Evolutionary conservation across 306 rosid genomes (phyloP), one percentile per base, ranked within the genome.

Genomic region (Lagenaria siceraria): DNA sequence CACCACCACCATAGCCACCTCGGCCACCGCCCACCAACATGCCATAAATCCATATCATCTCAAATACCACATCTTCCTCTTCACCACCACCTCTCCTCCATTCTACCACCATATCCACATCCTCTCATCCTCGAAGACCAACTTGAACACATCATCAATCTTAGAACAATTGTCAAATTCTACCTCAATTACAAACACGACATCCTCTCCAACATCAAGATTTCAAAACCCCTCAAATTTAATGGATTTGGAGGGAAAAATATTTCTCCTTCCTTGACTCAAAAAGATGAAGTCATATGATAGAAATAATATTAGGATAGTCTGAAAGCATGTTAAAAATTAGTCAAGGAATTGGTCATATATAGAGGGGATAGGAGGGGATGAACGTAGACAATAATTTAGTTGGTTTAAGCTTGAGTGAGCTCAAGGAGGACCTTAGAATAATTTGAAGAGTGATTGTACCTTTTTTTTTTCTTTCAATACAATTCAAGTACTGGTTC

Each of bases 231-330:
- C 46, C 2, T 40, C 12, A 40, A 40, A 40, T 64, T 86, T 83
- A 79, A 90, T 88, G 62, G 90, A 4, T 87, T 54, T 93, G 95
- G 59, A 89, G 98, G 5, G 89, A 7, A 93, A 89, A 42, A 89
- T 85, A 5, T 89, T 91, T 0, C 87, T 92, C 35, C 88, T 77
- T 10, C 95, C 93, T 53, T 90, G 86, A 38, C 80, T 80, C 0
- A 95, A 96, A 82, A 87, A 11, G 91, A 53, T 53, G 89, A 93
- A 93, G 1, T 93, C 93, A 53, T 77, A 93, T 3, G 36, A 27
- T 60, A 60, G 40, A 21, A 27, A 27, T 13, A 13, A 60, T 60
- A 29, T 27, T 60, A 27, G n/a, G 36, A 14, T 60, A 60, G 4
- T 5, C 54, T 15, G 4, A 15, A 24, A 7, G 31, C 15, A 14